Conservation (phyloP, 1,139 yeast species). For the Yamadazyma buinensis region DNA sequence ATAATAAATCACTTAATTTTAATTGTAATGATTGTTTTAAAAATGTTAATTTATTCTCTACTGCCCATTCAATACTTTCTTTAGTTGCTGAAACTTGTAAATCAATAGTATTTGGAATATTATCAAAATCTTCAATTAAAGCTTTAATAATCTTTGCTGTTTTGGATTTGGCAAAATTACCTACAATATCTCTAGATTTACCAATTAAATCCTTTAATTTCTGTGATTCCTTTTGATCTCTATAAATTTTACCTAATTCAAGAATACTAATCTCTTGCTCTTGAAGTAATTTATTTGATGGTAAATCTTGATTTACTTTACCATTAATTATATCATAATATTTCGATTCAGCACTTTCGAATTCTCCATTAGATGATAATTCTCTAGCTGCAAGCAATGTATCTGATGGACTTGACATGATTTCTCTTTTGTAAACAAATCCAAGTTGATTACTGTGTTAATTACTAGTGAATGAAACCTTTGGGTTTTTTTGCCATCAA, state of each 20-base stretch:
- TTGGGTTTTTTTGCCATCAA: too few relatives aligned
- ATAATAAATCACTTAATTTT: slow-evolving; percentile 73
- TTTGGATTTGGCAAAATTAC: slow-evolving; percentile 84
- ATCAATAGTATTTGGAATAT: slow-evolving; percentile 63
- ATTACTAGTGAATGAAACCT: too few relatives aligned
- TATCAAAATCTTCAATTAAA: slow-evolving; percentile 75
- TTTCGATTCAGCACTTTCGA: slow-evolving; percentile 52
- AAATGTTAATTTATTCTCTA: slow-evolving; percentile 77
- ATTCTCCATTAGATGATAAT: slow-evolving; percentile 47
- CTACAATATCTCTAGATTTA: slow-evolving; percentile 67
- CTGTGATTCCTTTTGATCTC: slow-evolving; percentile 37
- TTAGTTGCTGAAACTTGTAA: slow-evolving; percentile 71
- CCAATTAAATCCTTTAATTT: slow-evolving; percentile 61
- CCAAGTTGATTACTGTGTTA: too few relatives aligned
- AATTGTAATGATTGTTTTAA: slow-evolving; percentile 85
- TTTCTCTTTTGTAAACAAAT: too few relatives aligned
- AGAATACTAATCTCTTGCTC: slow-evolving; percentile 62
- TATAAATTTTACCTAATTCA: slow-evolving; percentile 61
- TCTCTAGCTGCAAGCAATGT: slow-evolving; percentile 54
- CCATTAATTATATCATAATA: slow-evolving; percentile 12
- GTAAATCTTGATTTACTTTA: slow-evolving; percentile 7
- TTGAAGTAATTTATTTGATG: slow-evolving; percentile 16
- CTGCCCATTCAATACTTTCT: slow-evolving; percentile 86
- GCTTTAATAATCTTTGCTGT: slow-evolving; percentile 83
- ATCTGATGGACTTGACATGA: slow-evolving; percentile 4